Conservation (phyloP, 805 yeast genomes). For the Cyberlindnera amylophila region DNA sequence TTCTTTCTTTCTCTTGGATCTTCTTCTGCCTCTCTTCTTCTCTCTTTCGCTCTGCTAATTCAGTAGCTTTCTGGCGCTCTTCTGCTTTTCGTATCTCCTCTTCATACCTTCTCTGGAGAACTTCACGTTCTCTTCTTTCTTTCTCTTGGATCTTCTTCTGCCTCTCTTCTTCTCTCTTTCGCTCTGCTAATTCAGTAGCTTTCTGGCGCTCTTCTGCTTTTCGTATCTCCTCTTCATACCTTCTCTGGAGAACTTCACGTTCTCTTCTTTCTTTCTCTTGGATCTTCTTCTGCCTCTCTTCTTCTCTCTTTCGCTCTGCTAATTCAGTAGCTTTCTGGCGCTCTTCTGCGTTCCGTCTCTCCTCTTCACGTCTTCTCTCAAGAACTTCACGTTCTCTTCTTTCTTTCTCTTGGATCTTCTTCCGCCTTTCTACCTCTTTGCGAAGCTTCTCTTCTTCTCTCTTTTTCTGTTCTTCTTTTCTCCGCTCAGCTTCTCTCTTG, state of each 20-base stretch:
- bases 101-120: no score
- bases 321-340: slow-evolving; percentile 3
- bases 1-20: no score
- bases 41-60: no score
- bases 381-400: slow-evolving; percentile 11
- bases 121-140: no score
- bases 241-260: slow-evolving; percentile 12
- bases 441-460: no score
- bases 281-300: background rate
- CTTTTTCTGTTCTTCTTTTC: no score
- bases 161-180: slow-evolving; percentile 7
- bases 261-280: slow-evolving; percentile 4
- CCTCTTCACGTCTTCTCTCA: slow-evolving; percentile 16
- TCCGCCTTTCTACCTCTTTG: slow-evolving; percentile 2
- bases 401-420: slow-evolving; percentile 8
- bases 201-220: slow-evolving; percentile 3
- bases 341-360: slow-evolving; percentile 8
- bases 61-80: no score
- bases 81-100: no score
- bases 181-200: slow-evolving; percentile 3
- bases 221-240: slow-evolving; percentile 10
- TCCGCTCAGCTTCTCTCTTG: no score
- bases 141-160: no score
- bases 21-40: no score
- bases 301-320: slow-evolving; percentile 8